A percentile compares a stretch with the other conserved stretches of the same genome.
Conservation (phyloP, 2,329 filamentous ascomycete genomes). For the Aspergillus sp. region DNA sequence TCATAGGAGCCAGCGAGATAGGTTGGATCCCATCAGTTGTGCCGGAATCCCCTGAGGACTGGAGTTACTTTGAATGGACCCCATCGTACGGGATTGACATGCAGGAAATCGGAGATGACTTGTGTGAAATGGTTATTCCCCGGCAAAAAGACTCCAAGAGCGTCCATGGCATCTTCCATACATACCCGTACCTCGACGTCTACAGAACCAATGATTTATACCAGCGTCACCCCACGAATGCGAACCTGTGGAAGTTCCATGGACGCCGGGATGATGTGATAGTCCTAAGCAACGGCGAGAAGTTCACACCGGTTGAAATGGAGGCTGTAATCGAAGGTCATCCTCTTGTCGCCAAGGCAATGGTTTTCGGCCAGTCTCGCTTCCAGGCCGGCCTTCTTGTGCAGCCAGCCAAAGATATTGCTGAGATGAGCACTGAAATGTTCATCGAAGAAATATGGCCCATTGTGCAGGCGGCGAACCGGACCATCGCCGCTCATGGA, state of each 20-base stretch:
- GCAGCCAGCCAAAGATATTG: constrained; percentile 8
- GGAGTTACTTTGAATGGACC: background rate
- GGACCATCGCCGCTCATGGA: constrained; percentile 1
- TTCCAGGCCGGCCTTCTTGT: constrained; percentile 20
- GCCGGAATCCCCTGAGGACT: background rate
- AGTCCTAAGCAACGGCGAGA: constrained; percentile 23
- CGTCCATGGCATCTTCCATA: constrained; percentile 26
- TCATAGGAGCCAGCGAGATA: background rate
- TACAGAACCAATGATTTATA: constrained; percentile 25
- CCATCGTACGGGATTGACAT: constrained; percentile 18
- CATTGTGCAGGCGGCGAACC: constrained; percentile 5
- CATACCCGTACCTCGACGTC: constrained; percentile 30
- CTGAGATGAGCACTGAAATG: background rate
- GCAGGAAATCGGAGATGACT: constrained; percentile 20
- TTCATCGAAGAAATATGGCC: constrained; percentile 12
- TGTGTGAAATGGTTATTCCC: constrained; percentile 38
- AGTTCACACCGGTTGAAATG: constrained; percentile 18
- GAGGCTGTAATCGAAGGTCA: constrained; percentile 18
- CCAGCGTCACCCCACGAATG: constrained; percentile 19
- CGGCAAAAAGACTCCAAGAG: constrained; percentile 27
- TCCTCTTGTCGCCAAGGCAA: constrained; percentile 13
- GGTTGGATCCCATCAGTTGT: background rate
- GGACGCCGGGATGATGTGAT: constrained; percentile 26
- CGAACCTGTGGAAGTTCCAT: constrained; percentile 23
- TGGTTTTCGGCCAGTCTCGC: constrained; percentile 18